These are phyloP conservation scores for Plectosphaerella sp. DNA, from an alignment of 2,329 filamentous ascomycete genomes.

Conservation along the genomic window DNA sequence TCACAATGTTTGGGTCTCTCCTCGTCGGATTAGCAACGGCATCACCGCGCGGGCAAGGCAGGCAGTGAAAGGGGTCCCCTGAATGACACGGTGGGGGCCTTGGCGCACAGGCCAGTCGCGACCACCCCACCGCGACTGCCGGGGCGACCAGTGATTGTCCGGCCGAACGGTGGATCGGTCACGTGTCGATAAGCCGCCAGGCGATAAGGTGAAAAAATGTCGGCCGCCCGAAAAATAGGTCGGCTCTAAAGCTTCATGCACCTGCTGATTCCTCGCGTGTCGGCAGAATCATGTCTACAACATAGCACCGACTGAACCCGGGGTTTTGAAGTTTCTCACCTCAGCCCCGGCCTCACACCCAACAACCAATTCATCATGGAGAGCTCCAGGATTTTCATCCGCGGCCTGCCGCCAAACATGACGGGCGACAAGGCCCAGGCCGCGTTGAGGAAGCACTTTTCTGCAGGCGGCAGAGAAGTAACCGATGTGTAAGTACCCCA, in stretches of 20 bases:
- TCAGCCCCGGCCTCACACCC: slow-evolving; percentile 6
- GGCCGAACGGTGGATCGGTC: background rate
- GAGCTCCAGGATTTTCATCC: slow-evolving; percentile 71
- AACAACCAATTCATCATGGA: slow-evolving; percentile 31
- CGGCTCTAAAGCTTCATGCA: background rate
- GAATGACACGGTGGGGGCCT: background rate
- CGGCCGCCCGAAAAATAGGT: background rate
- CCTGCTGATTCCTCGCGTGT: background rate
- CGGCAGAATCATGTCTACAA: background rate
- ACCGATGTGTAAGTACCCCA: slow-evolving; percentile 62
- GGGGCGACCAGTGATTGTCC: background rate
- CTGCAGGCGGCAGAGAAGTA: slow-evolving; percentile 64
- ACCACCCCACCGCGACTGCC: background rate
- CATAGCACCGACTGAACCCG: background rate
- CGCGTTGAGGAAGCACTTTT: slow-evolving; percentile 87
- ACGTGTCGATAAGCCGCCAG: background rate
- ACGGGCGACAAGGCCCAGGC: slow-evolving; percentile 53
- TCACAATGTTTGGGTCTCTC: too few relatives aligned
- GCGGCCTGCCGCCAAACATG: slow-evolving; percentile 80
- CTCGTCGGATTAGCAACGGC: too few relatives aligned
- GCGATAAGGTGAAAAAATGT: slow-evolving; percentile 3
- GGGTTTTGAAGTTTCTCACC: background rate
- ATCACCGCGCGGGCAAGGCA: too few relatives aligned
- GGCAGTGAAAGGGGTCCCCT: background rate
- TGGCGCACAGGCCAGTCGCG: background rate